phyloP scores from a whole-genome alignment of 192 early-diverging fungal species.

The Umbelopsis vinacea region DNA sequence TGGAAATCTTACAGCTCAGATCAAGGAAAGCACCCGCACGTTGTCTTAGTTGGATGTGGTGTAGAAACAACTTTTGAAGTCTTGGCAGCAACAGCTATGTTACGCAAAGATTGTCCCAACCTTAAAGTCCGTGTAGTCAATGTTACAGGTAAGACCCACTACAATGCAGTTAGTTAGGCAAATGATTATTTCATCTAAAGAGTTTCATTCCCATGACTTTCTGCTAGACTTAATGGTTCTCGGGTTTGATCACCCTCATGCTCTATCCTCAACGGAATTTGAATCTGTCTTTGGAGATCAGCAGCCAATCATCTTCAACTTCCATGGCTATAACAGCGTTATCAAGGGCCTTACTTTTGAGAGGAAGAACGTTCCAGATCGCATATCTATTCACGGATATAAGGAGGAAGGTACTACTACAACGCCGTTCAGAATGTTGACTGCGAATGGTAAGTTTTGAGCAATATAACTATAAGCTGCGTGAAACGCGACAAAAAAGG shows the following conservation, averaged over 20 bases:
- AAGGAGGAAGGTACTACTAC: constrained; percentile 53
- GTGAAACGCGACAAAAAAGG: background rate
- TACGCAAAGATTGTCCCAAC: constrained; percentile 41
- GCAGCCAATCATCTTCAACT: constrained; percentile 48
- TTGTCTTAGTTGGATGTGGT: constrained; percentile 50
- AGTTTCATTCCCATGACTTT: background rate
- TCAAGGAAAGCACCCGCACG: constrained; percentile 45
- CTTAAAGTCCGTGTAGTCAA: constrained; percentile 48
- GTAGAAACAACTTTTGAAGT: constrained; percentile 46
- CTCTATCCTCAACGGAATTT: constrained; percentile 41
- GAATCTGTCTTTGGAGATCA: constrained; percentile 40
- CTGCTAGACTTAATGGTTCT: constrained; percentile 47
- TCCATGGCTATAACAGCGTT: constrained; percentile 50
- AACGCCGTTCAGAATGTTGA: constrained; percentile 49
- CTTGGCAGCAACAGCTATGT: constrained; percentile 43
- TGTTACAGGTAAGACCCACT: constrained; percentile 39
- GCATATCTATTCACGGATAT: constrained; percentile 43
- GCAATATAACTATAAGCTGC: background rate
- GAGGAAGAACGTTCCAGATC: constrained; percentile 23
- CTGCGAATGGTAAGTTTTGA: constrained; percentile 30
- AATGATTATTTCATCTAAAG: background rate
- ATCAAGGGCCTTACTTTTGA: constrained; percentile 42
- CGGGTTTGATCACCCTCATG: constrained; percentile 42
- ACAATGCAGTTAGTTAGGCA: background rate
- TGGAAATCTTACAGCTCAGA: constrained; percentile 40